phyloP scores from a whole-genome alignment of 2,329 filamentous ascomycete genomes.

The Exophiala sp. region DNA sequence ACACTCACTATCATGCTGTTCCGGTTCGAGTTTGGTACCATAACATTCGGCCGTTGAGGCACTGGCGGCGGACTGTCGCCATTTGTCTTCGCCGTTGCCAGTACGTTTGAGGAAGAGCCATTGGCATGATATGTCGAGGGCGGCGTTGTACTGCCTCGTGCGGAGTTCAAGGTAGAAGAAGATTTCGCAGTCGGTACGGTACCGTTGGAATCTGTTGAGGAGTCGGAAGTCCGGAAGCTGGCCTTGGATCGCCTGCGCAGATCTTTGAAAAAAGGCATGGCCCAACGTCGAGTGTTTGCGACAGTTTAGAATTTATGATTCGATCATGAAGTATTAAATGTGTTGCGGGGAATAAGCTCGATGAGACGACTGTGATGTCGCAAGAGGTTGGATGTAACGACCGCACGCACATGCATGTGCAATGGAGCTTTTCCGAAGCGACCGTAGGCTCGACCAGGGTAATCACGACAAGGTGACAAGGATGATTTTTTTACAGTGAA shows the following conservation, averaged over 20 bases:
- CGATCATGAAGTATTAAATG: constrained; percentile 12
- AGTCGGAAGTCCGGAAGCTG: constrained; percentile 66
- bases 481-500: background rate
- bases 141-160: constrained; percentile 66
- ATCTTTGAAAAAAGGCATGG: constrained; percentile 67
- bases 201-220: constrained; percentile 58
- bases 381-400: constrained; percentile 13
- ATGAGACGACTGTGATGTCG: constrained; percentile 5
- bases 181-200: constrained; percentile 62
- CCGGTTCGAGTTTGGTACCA: constrained; percentile 38
- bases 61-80: constrained; percentile 45
- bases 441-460: constrained; percentile 4
- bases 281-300: background rate
- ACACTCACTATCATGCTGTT: constrained; percentile 42
- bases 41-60: constrained; percentile 45
- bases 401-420: constrained; percentile 22
- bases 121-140: constrained; percentile 68
- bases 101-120: constrained; percentile 62
- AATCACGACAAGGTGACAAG: constrained; percentile 4
- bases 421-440: constrained; percentile 12
- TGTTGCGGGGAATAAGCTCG: constrained; percentile 5
- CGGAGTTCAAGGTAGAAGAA: constrained; percentile 59
- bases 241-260: constrained; percentile 72
- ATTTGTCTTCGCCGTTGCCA: constrained; percentile 49
- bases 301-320: background rate